phyloP scores from a whole-genome alignment of 2,329 filamentous ascomycete species.

The Pseudogymnoascus sp. region DNA sequence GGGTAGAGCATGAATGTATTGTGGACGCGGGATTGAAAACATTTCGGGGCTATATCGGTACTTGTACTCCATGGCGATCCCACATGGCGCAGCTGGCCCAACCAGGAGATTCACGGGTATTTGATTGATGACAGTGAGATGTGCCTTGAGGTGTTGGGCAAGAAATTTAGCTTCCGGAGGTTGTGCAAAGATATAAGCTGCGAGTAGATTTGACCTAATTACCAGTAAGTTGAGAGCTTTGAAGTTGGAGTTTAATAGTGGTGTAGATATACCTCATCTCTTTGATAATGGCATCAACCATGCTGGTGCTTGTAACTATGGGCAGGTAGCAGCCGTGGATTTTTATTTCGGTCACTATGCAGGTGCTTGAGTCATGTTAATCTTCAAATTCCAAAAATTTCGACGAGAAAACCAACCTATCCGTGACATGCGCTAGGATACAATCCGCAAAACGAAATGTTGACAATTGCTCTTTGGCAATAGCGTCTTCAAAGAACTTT shows the following conservation, averaged over 20 bases:
- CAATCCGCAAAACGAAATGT: conserved; percentile 14
- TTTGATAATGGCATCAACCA: conserved; percentile 44
- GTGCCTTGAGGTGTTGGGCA: conserved; percentile 45
- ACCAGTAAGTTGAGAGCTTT: conserved; percentile 15
- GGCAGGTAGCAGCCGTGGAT: conserved; percentile 34
- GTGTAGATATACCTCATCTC: background rate
- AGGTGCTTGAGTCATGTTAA: conserved; percentile 17
- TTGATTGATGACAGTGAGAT: conserved; percentile 48
- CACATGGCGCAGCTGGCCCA: conserved; percentile 32
- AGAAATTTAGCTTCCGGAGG: conserved; percentile 50
- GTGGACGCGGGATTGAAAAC: conserved; percentile 39
- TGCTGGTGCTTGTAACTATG: conserved; percentile 40
- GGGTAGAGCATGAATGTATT: conserved; percentile 28
- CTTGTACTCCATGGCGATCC: conserved; percentile 22
- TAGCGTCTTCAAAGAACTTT: background rate
- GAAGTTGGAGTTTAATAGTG: background rate
- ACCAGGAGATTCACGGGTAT: conserved; percentile 47
- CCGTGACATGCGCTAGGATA: conserved; percentile 1
- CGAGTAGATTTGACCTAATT: conserved; percentile 29
- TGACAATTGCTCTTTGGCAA: conserved; percentile 1
- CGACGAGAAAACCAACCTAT: background rate
- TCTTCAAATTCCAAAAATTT: background rate
- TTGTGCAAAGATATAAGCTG: conserved; percentile 47
- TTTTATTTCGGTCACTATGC: conserved; percentile 32
- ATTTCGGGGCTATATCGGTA: conserved; percentile 36